phyloP scores from a whole-genome alignment of 305 asterid genomes.

The Ajuga reptans region DNA sequence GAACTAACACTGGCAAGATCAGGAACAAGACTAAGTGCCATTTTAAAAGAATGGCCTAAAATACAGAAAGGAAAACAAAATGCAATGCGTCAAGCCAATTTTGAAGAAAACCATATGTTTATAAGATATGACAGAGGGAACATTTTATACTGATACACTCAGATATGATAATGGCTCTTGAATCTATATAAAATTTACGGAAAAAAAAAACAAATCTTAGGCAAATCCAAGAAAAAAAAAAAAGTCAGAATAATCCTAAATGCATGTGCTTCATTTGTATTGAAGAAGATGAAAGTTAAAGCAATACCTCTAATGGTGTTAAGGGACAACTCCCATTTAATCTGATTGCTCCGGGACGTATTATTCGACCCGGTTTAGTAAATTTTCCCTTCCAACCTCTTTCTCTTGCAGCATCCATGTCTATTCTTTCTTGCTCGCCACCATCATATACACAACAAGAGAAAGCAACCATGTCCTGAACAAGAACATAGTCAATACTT shows the following conservation, averaged over 20 bases:
- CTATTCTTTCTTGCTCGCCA: conserved; percentile 70
- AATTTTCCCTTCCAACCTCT: conserved; percentile 98
- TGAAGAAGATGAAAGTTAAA: neutral
- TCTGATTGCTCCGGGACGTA: conserved; percentile 77
- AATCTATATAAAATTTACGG: neutral
- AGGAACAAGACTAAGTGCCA: neutral
- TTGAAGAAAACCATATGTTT: neutral
- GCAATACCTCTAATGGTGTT: conserved; percentile 76
- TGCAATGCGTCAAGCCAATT: neutral
- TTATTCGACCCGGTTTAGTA: conserved; percentile 82
- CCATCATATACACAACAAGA: conserved; percentile 95
- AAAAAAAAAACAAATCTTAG: neutral
- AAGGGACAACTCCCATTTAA: conserved; percentile 89
- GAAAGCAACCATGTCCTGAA: conserved; percentile 93
- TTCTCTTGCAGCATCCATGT: conserved; percentile 98
- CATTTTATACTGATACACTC: neutral
- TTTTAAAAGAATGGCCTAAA: neutral
- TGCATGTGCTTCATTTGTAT: neutral
- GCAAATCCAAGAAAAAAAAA: neutral
- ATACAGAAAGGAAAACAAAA: neutral
- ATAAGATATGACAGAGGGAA: neutral
- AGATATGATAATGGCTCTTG: neutral
- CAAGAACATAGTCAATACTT: conserved; percentile 20
- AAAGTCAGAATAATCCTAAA: neutral
- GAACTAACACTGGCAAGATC: neutral